Percentiles rank a stretch among this genome's conserved stretches.
Evolutionary conservation across 2,329 filamentous ascomycete genomes (phyloP).

Genomic region (Aspergillus sp.): DNA sequence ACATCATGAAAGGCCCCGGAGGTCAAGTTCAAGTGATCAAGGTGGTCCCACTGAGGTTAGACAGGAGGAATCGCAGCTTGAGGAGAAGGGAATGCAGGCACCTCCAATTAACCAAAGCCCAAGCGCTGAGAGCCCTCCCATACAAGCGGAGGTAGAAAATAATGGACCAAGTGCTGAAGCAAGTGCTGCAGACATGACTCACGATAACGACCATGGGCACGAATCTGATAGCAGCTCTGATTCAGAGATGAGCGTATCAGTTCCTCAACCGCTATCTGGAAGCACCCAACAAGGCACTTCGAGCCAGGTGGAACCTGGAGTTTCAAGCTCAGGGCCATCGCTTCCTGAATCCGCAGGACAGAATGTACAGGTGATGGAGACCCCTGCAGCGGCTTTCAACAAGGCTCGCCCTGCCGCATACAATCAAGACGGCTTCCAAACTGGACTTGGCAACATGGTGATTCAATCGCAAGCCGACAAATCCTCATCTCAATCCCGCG

Average conservation of each 20-base stretch:
- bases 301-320: slow-evolving; percentile 24
- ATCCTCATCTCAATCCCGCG: slow-evolving; percentile 34
- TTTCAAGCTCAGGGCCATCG: slow-evolving; percentile 22
- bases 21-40: background rate
- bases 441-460: background rate
- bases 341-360: slow-evolving; percentile 17
- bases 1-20: background rate
- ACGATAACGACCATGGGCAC: background rate
- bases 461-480: slow-evolving; percentile 25
- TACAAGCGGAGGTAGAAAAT: background rate
- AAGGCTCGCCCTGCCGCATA: slow-evolving; percentile 1
- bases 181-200: background rate
- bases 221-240: slow-evolving; percentile 31
- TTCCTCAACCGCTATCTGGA: slow-evolving; percentile 31
- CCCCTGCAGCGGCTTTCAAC: slow-evolving; percentile 21
- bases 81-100: background rate
- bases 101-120: background rate
- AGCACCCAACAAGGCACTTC: slow-evolving; percentile 22
- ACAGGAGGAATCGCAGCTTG: background rate
- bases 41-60: background rate
- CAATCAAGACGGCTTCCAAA: background rate
- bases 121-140: background rate
- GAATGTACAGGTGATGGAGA: slow-evolving; percentile 35
- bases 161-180: background rate
- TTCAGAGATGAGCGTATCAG: slow-evolving; percentile 35